Conservation (phyloP, 768 basidiomycete species). For the Mycena polygramma region DNA sequence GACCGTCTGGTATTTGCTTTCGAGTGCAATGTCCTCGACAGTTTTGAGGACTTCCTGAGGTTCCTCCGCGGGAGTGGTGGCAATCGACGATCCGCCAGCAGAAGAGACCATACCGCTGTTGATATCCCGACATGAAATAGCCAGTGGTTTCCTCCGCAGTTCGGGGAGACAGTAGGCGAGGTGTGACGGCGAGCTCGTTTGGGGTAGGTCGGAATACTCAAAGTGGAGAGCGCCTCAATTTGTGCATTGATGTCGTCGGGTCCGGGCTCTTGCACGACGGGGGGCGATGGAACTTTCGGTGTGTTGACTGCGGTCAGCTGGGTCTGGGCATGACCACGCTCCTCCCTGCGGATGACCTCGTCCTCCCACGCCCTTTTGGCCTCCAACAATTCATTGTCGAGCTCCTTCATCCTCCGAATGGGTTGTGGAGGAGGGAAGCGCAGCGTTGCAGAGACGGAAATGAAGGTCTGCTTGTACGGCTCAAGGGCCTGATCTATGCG, state of each 20-base stretch:
- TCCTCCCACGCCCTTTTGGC: slow-evolving; percentile 89
- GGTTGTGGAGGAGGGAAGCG: slow-evolving; percentile 94
- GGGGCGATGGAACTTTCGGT: slow-evolving; percentile 30
- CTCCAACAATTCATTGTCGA: slow-evolving; percentile 81
- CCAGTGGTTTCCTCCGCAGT: slow-evolving; percentile 49
- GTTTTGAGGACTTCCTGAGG: slow-evolving; percentile 67
- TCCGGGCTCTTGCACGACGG: slow-evolving; percentile 27
- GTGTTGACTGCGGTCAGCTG: slow-evolving; percentile 59
- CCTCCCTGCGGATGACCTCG: slow-evolving; percentile 83
- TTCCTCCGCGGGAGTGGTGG: slow-evolving; percentile 48
- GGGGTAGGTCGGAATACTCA: slow-evolving; percentile 50
- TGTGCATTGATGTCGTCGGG: slow-evolving; percentile 74
- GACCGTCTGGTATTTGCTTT: slow-evolving; percentile 77
- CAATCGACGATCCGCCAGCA: slow-evolving; percentile 30
- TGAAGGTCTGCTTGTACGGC: slow-evolving; percentile 87
- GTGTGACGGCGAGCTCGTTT: slow-evolving; percentile 22
- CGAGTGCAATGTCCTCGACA: slow-evolving; percentile 75
- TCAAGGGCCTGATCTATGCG: slow-evolving; percentile 87
- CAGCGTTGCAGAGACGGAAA: slow-evolving; percentile 94
- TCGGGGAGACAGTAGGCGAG: slow-evolving; percentile 40
- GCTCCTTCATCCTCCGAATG: slow-evolving; percentile 86
- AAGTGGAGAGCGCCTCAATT: slow-evolving; percentile 61
- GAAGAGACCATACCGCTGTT: slow-evolving; percentile 46
- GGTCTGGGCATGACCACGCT: slow-evolving; percentile 62
- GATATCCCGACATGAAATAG: slow-evolving; percentile 56